These are phyloP conservation scores for Crithidia expoeki DNA, from an alignment of 208 protist genomes.

Conservation along the genomic window DNA sequence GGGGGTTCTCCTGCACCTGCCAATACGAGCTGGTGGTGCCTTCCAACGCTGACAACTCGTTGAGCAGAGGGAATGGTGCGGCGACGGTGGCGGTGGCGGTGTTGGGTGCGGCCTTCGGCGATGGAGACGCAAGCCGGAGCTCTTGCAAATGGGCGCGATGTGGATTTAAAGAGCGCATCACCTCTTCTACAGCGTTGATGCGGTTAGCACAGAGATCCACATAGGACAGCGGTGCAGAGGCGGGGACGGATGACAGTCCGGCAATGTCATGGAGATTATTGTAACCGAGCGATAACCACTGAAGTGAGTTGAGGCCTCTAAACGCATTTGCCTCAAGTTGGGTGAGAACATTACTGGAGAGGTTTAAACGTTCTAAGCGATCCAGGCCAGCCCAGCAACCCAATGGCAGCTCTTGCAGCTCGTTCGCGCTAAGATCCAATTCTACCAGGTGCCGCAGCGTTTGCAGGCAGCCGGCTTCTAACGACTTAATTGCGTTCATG, in stretches of 20 bases:
- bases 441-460: conserved; percentile 63
- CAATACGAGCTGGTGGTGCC: neutral
- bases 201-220: conserved; percentile 81
- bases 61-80: neutral
- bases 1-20: conserved; percentile 16
- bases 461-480: conserved; percentile 36
- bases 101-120: neutral
- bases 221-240: conserved; percentile 41
- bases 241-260: conserved; percentile 53
- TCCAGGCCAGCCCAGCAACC: conserved; percentile 54
- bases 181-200: conserved; percentile 38
- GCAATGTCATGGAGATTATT: conserved; percentile 60
- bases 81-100: neutral
- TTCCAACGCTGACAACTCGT: neutral
- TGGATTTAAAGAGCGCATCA: conserved; percentile 38
- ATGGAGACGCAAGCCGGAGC: conserved; percentile 56
- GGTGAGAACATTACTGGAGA: conserved; percentile 72
- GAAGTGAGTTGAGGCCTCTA: conserved; percentile 44
- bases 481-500: conserved; percentile 70
- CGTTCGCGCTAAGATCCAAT: conserved; percentile 83
- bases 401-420: conserved; percentile 35
- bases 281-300: conserved; percentile 79
- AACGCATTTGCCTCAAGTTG: conserved; percentile 35
- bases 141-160: conserved; percentile 51
- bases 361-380: conserved; percentile 64